Conservation (phyloP, 2,329 filamentous ascomycete species). For the Allantophomopsis lycopodina region DNA sequence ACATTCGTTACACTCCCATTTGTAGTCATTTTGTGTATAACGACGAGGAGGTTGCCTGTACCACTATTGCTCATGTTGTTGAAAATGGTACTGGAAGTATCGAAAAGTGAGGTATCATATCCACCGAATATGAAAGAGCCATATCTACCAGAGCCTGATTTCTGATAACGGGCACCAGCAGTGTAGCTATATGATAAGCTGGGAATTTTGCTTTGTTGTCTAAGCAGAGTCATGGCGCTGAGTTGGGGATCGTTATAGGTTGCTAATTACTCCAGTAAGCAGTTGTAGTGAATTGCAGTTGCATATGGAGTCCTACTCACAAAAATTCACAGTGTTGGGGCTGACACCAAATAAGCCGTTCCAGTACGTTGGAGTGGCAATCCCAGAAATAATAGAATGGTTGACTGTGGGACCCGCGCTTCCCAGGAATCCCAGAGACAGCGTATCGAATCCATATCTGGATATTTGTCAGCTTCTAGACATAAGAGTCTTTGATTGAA, state of each 20-base stretch:
- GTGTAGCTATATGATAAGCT: conserved; percentile 24
- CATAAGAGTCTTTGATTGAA: too few relatives aligned
- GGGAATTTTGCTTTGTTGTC: conserved; percentile 18
- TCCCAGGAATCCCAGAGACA: conserved; percentile 7
- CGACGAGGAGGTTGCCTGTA: conserved; percentile 21
- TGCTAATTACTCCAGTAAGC: background rate
- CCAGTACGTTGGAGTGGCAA: background rate
- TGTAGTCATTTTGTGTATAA: conserved; percentile 21
- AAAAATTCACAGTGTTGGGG: conserved; percentile 4
- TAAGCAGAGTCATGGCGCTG: conserved; percentile 7
- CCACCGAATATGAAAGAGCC: conserved; percentile 22
- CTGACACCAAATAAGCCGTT: conserved; percentile 7
- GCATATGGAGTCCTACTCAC: background rate
- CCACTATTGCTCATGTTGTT: conserved; percentile 22
- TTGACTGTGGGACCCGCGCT: conserved; percentile 3
- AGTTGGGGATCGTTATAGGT: conserved; percentile 3
- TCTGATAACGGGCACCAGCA: conserved; percentile 22
- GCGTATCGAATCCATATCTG: conserved; percentile 9
- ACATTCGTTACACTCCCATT: conserved; percentile 14
- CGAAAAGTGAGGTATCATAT: conserved; percentile 22
- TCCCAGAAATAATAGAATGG: background rate
- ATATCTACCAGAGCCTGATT: conserved; percentile 12
- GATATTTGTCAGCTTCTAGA: too few relatives aligned
- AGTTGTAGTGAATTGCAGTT: background rate
- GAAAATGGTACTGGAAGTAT: conserved; percentile 15